Evolutionary conservation across 106 monocot genomes (phyloP), one percentile per base, ranked within the genome.

Genomic region (Dioscorea dumetorum): DNA sequence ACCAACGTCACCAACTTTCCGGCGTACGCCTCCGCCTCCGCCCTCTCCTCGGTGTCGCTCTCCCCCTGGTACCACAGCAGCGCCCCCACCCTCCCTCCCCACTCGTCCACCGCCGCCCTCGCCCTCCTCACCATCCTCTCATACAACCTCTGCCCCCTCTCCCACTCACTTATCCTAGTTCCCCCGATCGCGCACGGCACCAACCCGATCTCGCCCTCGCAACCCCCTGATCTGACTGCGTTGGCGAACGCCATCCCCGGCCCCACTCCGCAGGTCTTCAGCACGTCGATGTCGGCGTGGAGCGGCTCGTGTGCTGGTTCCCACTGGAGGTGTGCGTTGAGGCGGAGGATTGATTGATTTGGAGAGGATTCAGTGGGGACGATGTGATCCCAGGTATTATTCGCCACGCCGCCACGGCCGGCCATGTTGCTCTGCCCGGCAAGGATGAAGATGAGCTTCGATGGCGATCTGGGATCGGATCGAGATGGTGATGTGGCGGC

Each of bases 401-500:
- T 16, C 19, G 2, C 12, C 33, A 77, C 72, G 56, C 77, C 77
- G 22, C 77, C 77, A 20, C 77, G 33, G 7, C 77, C 77, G 2
- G 77, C 32, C 72, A 77, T 77, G 71, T 77, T 77, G 77, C 77
- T 77, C 63, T 77, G 77, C 16, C 77, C 72, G 15, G 77, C 64
- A 16, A 77, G 77, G 64, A 77, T 72, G 64, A 74, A 70, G 54
- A 77, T 77, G 63, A 61, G 20, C 49, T 48, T 63, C 19, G 54
- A 17, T 13, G 12, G 18, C 12, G 54, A 19, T 18, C 18, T 18
- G 54, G 54, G 54, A 16, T 16, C 18, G 9, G 54, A 14, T 18
- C 18, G 18, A 14, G 54, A 18, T 16, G 54, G 12, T 16, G 19
- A 18, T 5, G 5, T 3, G 54, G 54, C 19, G 54, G 15, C 5